A percentile compares a stretch with the other conserved stretches of the same genome.
Evolutionary conservation across 1,284 basidiomycete genomes (phyloP).

Genomic region (Rhodotorula sp.): DNA sequence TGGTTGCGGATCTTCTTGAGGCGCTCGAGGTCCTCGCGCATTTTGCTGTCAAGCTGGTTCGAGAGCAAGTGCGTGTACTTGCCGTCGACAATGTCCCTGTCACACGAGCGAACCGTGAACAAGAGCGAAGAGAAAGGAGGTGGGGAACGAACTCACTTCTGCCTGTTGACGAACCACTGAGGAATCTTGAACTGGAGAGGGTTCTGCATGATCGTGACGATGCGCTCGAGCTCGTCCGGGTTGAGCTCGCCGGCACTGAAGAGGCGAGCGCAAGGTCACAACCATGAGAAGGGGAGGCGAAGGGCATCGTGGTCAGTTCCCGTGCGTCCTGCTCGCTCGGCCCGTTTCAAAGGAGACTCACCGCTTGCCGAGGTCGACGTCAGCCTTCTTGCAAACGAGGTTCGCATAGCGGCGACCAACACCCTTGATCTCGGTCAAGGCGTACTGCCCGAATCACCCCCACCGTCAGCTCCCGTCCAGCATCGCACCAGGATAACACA

Average conservation of each 20-base stretch:
- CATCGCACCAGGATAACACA: not conserved
- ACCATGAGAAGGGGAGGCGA: too few species aligned
- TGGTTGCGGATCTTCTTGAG: constrained; percentile 99
- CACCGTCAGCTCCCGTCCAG: not conserved
- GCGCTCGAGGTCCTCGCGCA: constrained; percentile 94
- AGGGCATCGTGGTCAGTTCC: not conserved
- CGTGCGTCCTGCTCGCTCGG: too few species aligned
- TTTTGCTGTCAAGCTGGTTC: constrained; percentile 94
- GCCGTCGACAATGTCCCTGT: constrained; percentile 84
- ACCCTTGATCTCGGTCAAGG: constrained; percentile 99
- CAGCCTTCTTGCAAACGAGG: constrained; percentile 99
- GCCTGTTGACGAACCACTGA: constrained; percentile 98
- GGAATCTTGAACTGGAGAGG: constrained; percentile 99
- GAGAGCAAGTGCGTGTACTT: constrained; percentile 93
- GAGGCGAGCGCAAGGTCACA: not conserved
- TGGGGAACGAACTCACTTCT: constrained; percentile 49
- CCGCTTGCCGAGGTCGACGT: constrained; percentile 99
- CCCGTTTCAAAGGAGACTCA: constrained; percentile 52
- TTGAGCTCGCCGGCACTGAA: constrained; percentile 85
- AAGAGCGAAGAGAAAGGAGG: not conserved
- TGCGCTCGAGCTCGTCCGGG: constrained; percentile 95
- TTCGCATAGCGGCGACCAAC: constrained; percentile 98
- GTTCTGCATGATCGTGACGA: constrained; percentile 99
- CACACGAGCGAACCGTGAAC: not conserved
- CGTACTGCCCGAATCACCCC: constrained; percentile 66